Evolutionary conservation across 1,284 basidiomycete species (phyloP).

Genomic region (Cutaneotrichosporon curvatum): DNA sequence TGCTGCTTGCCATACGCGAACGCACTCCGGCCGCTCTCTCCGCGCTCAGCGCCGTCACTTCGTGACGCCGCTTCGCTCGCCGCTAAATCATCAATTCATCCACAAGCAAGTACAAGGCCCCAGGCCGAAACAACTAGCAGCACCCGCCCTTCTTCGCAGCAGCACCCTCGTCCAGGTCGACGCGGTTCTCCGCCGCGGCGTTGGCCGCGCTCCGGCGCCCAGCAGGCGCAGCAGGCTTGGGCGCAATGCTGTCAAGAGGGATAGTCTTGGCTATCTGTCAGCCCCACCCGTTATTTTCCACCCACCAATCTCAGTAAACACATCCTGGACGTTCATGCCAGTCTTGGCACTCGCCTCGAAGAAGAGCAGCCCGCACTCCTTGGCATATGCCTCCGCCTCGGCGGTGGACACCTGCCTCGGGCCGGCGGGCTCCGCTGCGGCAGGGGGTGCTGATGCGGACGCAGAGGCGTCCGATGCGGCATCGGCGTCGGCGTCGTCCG

Average conservation of each 20-base stretch:
- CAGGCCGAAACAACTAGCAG: conserved; percentile 22
- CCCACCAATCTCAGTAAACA: conserved; percentile 96
- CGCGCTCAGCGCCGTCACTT: no score
- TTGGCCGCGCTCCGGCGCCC: conserved; percentile 51
- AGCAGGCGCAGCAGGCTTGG: conserved; percentile 58
- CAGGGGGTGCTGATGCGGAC: conserved; percentile 21
- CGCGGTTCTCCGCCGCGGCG: conserved; percentile 55
- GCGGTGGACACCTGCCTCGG: conserved; percentile 81
- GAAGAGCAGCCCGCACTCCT: conserved; percentile 86
- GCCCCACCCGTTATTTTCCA: no score
- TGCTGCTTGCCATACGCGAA: no score
- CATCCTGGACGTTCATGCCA: conserved; percentile 89
- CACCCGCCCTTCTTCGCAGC: conserved; percentile 43
- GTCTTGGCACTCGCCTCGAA: conserved; percentile 99
- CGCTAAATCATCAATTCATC: neutral
- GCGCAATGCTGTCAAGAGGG: conserved; percentile 86
- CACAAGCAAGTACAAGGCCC: neutral
- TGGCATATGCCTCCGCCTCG: conserved; percentile 93
- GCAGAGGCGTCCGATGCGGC: conserved; percentile 33
- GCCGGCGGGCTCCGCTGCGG: conserved; percentile 51
- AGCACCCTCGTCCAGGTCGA: conserved; percentile 63
- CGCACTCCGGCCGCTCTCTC: no score
- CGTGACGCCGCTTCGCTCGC: no score
- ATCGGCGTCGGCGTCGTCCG: conserved; percentile 54
- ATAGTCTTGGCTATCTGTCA: conserved; percentile 75